Evolutionary conservation across 2,329 filamentous ascomycete species (phyloP).

Genomic region (Curvularia spicifera): DNA sequence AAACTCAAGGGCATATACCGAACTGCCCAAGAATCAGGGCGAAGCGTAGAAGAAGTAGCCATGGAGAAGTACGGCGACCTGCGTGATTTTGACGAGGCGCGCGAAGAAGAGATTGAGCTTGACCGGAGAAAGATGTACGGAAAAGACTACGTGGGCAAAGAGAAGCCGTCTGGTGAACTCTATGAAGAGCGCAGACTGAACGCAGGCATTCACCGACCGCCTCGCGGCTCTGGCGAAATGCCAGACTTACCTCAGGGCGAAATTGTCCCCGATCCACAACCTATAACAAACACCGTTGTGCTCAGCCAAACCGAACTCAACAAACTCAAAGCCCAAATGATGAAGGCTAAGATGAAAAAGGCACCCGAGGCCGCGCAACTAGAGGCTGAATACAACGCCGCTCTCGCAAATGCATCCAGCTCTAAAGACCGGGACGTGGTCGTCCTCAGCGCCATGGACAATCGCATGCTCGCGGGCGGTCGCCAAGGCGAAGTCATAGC

Average conservation of each 20-base stretch:
- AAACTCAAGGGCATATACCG: conserved; percentile 87
- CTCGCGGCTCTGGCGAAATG: conserved; percentile 33
- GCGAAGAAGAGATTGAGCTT: conserved; percentile 91
- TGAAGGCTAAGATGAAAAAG: conserved; percentile 89
- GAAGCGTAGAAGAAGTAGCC: conserved; percentile 81
- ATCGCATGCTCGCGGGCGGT: conserved; percentile 82
- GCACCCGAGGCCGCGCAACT: conserved; percentile 76
- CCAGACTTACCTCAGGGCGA: conserved; percentile 59
- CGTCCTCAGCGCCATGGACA: conserved; percentile 86
- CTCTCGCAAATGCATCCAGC: conserved; percentile 67
- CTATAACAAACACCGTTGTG: conserved; percentile 55
- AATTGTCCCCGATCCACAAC: conserved; percentile 62
- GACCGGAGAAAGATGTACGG: conserved; percentile 85
- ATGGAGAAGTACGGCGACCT: conserved; percentile 81
- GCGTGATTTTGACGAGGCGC: conserved; percentile 85
- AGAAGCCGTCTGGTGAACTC: conserved; percentile 86
- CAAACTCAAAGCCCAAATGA: conserved; percentile 87
- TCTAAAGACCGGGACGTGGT: conserved; percentile 70
- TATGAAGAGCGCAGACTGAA: conserved; percentile 76
- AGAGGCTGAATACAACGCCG: conserved; percentile 82
- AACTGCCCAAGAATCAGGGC: conserved; percentile 74
- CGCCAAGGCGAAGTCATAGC: conserved; percentile 76
- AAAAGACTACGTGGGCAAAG: conserved; percentile 80
- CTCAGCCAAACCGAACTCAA: conserved; percentile 84
- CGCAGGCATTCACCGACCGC: conserved; percentile 56